Percentiles rank a stretch among this genome's conserved stretches.
Evolutionary conservation across 2,329 filamentous ascomycete genomes (phyloP).

Genomic region (Arthrinium phaeospermum): DNA sequence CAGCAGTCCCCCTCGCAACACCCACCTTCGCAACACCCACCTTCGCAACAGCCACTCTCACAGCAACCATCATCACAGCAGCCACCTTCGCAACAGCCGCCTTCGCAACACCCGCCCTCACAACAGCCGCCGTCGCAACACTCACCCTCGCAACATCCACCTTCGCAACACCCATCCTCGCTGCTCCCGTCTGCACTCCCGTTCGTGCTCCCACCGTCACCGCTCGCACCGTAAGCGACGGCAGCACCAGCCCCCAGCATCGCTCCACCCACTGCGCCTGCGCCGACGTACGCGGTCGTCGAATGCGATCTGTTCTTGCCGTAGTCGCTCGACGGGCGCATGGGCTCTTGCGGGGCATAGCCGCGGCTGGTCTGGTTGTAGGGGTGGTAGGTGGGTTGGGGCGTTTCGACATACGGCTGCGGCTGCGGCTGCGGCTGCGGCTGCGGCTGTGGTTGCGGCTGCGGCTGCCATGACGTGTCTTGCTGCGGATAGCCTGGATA

Average conservation of each 20-base stretch:
- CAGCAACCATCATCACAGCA: background rate
- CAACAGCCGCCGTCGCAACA: background rate
- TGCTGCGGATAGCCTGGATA: background rate
- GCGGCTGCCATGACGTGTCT: background rate
- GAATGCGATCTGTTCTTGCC: background rate
- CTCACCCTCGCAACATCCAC: background rate
- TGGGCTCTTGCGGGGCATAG: background rate
- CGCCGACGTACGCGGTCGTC: background rate
- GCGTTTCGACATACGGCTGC: background rate
- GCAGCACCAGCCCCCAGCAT: too few relatives aligned
- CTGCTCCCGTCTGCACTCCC: background rate
- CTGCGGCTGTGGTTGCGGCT: background rate
- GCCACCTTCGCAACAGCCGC: too few relatives aligned
- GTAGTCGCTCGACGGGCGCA: background rate
- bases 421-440: background rate
- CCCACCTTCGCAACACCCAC: background rate
- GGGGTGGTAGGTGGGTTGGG: background rate
- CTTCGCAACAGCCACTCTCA: background rate
- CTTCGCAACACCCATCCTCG: background rate
- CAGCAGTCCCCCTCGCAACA: background rate
- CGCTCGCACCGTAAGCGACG: background rate
- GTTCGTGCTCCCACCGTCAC: background rate
- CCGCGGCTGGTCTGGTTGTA: background rate
- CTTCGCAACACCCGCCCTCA: background rate
- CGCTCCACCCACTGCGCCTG: background rate